phyloP scores from a whole-genome alignment of 805 yeast genomes.

The Candida nanaspora region DNA sequence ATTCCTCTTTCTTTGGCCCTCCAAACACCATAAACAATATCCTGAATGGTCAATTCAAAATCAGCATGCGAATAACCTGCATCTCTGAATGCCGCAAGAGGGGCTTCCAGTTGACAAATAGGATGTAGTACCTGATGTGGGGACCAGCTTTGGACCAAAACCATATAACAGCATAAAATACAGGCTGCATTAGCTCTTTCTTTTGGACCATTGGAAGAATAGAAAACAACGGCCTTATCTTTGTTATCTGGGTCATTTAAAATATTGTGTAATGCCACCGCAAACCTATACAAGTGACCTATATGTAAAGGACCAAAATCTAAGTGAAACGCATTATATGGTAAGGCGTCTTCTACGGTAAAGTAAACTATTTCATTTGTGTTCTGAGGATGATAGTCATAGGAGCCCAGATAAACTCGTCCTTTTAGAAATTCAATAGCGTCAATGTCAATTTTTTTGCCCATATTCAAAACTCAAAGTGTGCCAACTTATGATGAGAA shows the following conservation, averaged over 20 bases:
- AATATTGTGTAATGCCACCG: conserved; percentile 87
- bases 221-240: conserved; percentile 85
- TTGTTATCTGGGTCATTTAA: conserved; percentile 79
- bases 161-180: conserved; percentile 88
- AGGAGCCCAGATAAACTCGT: conserved; percentile 86
- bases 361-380: conserved; percentile 73
- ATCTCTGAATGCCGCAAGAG: conserved; percentile 91
- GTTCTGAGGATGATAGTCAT: conserved; percentile 70
- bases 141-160: conserved; percentile 93
- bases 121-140: conserved; percentile 98
- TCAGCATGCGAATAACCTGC: conserved; percentile 97
- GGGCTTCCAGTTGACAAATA: conserved; percentile 83
- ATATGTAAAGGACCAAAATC: conserved; percentile 96
- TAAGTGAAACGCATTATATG: conserved; percentile 90
- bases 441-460: conserved; percentile 18
- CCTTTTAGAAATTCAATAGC: conserved; percentile 36
- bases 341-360: conserved; percentile 87
- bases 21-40: conserved; percentile 95
- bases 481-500: no score
- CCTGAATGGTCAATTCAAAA: conserved; percentile 89
- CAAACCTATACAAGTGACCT: conserved; percentile 90
- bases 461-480: no score
- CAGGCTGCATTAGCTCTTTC: conserved; percentile 93
- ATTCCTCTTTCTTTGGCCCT: conserved; percentile 90
- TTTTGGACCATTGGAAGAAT: conserved; percentile 74